Conservation (phyloP, 2,329 filamentous ascomycete species). For the Diaporthe vexans region DNA sequence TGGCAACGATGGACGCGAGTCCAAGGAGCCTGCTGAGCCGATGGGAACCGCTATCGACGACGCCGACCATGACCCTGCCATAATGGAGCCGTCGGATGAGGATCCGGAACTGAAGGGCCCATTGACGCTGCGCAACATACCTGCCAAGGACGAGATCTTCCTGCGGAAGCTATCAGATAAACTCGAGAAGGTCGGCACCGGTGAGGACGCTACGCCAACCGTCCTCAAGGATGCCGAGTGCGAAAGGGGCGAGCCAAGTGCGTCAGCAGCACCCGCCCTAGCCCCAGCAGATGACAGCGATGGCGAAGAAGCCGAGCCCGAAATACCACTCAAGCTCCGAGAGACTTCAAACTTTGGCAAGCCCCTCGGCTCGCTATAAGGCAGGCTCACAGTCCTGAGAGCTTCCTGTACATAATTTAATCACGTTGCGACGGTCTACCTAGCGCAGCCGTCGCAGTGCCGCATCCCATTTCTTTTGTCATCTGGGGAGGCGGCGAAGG, state of each 20-base stretch:
- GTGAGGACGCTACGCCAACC: conserved; percentile 62
- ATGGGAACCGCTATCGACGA: conserved; percentile 34
- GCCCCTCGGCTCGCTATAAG: conserved; percentile 55
- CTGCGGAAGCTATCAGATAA: conserved; percentile 64
- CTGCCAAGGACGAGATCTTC: conserved; percentile 69
- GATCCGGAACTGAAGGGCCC: conserved; percentile 66
- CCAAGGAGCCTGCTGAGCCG: conserved; percentile 44
- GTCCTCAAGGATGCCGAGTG: conserved; percentile 47
- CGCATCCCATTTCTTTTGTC: conserved; percentile 11
- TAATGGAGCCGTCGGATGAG: conserved; percentile 55
- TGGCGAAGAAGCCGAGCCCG: conserved; percentile 48
- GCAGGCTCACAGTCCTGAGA: not conserved
- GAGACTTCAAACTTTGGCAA: conserved; percentile 63
- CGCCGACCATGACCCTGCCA: conserved; percentile 44
- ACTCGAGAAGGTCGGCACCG: conserved; percentile 63
- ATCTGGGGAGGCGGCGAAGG: not conserved
- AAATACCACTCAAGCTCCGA: conserved; percentile 27
- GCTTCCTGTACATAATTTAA: conserved; percentile 27
- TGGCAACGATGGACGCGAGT: conserved; percentile 32
- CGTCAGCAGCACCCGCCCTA: conserved; percentile 32
- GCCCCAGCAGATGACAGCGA: conserved; percentile 41
- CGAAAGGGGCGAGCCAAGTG: conserved; percentile 26
- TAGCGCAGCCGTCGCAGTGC: not conserved
- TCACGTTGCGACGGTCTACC: not conserved
- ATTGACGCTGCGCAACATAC: conserved; percentile 68